Evolutionary conservation across 139 green algal genomes (phyloP), one percentile per base, ranked within the genome.

Genomic region (Medakamo hakoo): DNA sequence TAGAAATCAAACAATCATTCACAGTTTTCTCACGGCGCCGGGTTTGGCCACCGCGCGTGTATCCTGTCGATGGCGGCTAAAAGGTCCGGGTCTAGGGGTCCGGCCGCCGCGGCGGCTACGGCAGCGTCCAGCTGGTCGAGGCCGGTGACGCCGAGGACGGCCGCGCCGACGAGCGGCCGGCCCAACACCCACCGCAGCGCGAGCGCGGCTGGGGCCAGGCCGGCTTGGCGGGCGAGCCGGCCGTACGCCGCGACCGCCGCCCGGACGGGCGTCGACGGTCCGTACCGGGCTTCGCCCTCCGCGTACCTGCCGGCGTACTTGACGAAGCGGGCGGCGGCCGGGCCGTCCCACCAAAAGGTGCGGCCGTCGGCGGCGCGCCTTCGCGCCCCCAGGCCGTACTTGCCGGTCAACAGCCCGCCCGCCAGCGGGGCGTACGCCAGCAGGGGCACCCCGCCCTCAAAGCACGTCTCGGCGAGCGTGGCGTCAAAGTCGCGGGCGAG

Each of bases 341-440:
- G 64, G 21, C 68, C 66, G n/a, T n/a, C n/a, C n/a, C n/a, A n/a
- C n/a, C n/a, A n/a, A n/a, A n/a, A n/a, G n/a, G n/a, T n/a, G n/a
- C n/a, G n/a, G n/a, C n/a, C n/a, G n/a, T n/a, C n/a, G n/a, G n/a
- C n/a, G n/a, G n/a, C n/a, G n/a, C n/a, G n/a, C n/a, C n/a, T n/a
- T 3, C 58, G 61, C 9, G 56, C 69, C 28, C 21, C 2, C 0
- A 55, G 62, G 4, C 78, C 24, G 64, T 93, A 93, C 76, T 94
- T 94, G 27, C 87, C 87, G 62, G 82, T 89, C 9, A 96, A 82
- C 26, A 94, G 74, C 0, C 88, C 86, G 84, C 92, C 93, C n/a
- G 88, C 88, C 30, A 95, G 70, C 0, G 88, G 88, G 68, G 73
- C 86, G 79, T 96, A 96, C 5, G 88, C 86, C 64, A 94, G 64